Percentiles rank a stretch among this genome's conserved stretches.
phyloP scores from a whole-genome alignment of 2,329 filamentous ascomycete species.

The Myriosclerotinia curreyana region DNA sequence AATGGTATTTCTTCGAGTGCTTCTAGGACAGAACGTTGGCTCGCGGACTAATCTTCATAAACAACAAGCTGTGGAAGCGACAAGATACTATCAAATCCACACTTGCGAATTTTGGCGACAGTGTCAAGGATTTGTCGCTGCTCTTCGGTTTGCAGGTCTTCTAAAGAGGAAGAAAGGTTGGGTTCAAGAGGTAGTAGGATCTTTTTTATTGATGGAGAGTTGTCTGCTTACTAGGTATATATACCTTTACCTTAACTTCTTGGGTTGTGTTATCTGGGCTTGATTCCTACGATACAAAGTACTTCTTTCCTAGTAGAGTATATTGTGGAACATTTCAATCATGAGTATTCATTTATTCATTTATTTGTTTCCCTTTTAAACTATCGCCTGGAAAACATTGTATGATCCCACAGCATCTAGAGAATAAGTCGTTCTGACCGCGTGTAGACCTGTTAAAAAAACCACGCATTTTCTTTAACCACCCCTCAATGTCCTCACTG shows the following conservation, averaged over 20 bases:
- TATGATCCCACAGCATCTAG: neutral
- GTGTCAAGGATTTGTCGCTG: constrained; percentile 18
- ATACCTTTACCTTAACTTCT: no score
- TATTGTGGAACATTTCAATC: no score
- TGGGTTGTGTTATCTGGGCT: no score
- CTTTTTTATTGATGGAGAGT: no score
- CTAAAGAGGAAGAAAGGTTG: constrained; percentile 7
- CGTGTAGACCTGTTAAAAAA: no score
- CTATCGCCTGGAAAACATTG: neutral
- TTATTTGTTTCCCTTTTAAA: neutral
- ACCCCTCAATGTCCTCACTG: neutral
- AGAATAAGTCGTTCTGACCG: neutral
- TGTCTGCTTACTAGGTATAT: no score
- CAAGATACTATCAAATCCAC: constrained; percentile 9
- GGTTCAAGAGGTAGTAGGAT: neutral
- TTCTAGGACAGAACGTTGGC: neutral
- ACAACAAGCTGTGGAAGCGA: constrained; percentile 10
- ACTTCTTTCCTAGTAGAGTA: neutral
- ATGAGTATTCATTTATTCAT: neutral
- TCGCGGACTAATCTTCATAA: constrained; percentile 11
- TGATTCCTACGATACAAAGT: no score
- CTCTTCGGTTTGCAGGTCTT: constrained; percentile 15
- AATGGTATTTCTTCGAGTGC: constrained; percentile 2
- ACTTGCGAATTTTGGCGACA: constrained; percentile 9
- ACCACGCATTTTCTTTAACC: neutral